Conservation (phyloP, 768 basidiomycete species). For the Suillus tomentosus region DNA sequence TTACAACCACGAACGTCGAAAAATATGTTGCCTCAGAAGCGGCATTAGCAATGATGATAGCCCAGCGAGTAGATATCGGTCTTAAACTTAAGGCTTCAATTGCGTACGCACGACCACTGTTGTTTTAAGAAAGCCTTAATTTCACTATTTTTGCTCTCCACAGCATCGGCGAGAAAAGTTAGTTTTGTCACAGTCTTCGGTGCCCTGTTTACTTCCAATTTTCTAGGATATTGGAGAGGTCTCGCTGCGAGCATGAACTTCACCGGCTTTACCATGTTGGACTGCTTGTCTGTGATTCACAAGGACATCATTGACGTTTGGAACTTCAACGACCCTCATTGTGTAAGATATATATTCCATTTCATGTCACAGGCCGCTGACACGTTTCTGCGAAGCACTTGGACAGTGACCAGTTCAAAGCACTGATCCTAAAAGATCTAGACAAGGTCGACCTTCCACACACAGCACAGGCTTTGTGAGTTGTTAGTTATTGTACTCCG, state of each 20-base stretch:
- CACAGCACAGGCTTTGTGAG: conserved; percentile 1
- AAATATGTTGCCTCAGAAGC: conserved; percentile 12
- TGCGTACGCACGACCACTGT: neutral
- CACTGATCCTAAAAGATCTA: conserved; percentile 7
- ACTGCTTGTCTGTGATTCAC: conserved; percentile 22
- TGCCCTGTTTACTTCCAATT: neutral
- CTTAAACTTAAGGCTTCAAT: conserved; percentile 8
- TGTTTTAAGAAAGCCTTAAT: neutral
- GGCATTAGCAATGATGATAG: conserved; percentile 12
- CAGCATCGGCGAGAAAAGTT: conserved; percentile 15
- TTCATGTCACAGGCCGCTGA: neutral
- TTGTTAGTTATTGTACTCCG: neutral
- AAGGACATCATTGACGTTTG: conserved; percentile 21
- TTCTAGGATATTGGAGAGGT: conserved; percentile 22
- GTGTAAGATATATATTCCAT: neutral
- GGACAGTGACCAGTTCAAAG: conserved; percentile 11
- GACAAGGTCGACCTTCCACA: conserved; percentile 9
- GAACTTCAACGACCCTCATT: conserved; percentile 20
- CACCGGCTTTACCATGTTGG: conserved; percentile 8
- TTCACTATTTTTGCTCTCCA: neutral
- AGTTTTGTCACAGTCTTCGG: neutral
- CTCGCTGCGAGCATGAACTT: conserved; percentile 19
- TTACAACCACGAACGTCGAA: conserved; percentile 13
- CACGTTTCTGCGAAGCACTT: conserved; percentile 8
- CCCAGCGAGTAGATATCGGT: conserved; percentile 11